phyloP scores from a whole-genome alignment of 2,329 filamentous ascomycete species.

The Zymoseptoria ardabiliae region DNA sequence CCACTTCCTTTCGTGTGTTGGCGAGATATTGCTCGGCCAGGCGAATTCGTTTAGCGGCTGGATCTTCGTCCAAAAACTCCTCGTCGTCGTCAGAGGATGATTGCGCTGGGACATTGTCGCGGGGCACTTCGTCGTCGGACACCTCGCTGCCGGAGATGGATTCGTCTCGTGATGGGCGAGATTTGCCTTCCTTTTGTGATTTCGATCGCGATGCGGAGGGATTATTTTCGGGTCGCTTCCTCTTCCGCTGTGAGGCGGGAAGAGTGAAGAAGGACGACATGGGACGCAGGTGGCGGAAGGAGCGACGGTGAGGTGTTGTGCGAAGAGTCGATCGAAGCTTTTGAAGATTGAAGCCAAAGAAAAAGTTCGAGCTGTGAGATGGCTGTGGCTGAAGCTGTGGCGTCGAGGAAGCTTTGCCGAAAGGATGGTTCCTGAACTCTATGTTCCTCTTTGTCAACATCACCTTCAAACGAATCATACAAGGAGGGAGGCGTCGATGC shows the following conservation, averaged over 20 bases:
- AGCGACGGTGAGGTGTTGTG: not conserved
- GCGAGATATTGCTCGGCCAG: slow-evolving; percentile 90
- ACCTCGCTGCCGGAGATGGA: slow-evolving; percentile 82
- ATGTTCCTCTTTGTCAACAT: not conserved
- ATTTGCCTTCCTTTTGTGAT: slow-evolving; percentile 35
- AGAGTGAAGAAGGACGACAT: slow-evolving; percentile 97
- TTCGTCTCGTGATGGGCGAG: slow-evolving; percentile 55
- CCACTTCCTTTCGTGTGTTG: slow-evolving; percentile 69
- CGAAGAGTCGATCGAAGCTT: not conserved
- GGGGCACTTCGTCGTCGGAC: slow-evolving; percentile 45
- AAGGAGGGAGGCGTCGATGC: not conserved
- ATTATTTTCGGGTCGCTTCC: slow-evolving; percentile 61
- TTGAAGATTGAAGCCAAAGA: not conserved
- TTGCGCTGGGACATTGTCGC: slow-evolving; percentile 40
- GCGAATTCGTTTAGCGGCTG: slow-evolving; percentile 75
- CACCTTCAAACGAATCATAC: not conserved
- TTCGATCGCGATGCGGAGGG: slow-evolving; percentile 46
- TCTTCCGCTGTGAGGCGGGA: slow-evolving; percentile 80
- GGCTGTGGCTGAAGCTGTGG: not conserved
- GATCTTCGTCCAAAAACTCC: slow-evolving; percentile 78
- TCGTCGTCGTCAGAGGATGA: slow-evolving; percentile 48
- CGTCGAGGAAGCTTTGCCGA: not conserved
- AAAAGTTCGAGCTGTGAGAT: not conserved
- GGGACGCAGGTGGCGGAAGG: not conserved
- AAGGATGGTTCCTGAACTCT: not conserved